Percentiles rank a stretch among this genome's conserved stretches.
Evolutionary conservation across 169 alveolate genomes (phyloP).

Genomic region (Plasmodium vivax): DNA sequence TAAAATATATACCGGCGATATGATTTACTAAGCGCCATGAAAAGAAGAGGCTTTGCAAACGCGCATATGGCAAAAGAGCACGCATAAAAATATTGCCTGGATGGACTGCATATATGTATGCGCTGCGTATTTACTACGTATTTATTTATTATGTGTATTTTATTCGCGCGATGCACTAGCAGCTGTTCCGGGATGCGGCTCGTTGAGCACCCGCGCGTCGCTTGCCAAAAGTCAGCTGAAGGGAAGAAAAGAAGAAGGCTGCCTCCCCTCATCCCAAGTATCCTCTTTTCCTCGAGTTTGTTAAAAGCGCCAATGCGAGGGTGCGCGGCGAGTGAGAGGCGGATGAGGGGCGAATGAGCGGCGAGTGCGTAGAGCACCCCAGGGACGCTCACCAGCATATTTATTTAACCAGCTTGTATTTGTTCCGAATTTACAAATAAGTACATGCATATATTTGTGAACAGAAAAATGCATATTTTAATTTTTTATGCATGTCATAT

Average conservation of each 20-base stretch:
- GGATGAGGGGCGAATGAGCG: no score
- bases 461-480: background rate
- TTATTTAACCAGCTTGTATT: background rate
- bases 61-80: background rate
- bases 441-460: background rate
- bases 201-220: background rate
- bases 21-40: background rate
- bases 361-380: background rate
- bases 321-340: no score
- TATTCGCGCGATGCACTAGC: background rate
- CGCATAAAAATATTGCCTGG: background rate
- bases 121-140: background rate
- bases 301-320: background rate
- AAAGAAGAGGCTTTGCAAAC: background rate
- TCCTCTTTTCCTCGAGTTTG: background rate
- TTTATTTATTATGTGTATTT: background rate
- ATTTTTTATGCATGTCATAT: background rate
- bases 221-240: background rate
- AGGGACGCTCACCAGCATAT: background rate
- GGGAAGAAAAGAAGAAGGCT: background rate
- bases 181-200: background rate
- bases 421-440: background rate
- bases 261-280: background rate
- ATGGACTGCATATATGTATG: no score
- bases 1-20: background rate